phyloP scores from a whole-genome alignment of 345 rosid species.

The Citrus mangshanensis region DNA sequence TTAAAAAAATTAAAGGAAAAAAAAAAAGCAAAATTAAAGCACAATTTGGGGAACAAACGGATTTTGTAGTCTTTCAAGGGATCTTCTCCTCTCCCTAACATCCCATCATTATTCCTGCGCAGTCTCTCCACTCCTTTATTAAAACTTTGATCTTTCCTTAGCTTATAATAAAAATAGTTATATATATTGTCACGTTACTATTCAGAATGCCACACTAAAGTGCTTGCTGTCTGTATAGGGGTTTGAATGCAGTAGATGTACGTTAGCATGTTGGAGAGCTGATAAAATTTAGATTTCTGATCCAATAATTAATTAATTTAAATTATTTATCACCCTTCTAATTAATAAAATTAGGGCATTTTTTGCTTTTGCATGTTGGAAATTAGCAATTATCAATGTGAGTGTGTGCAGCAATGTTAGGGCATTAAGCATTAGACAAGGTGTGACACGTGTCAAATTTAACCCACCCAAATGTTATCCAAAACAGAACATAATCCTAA shows the following conservation, averaged over 20 bases:
- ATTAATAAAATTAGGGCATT: not conserved
- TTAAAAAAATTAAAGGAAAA: not conserved
- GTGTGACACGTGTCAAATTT: slow-evolving; percentile 13
- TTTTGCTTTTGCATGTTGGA: not conserved
- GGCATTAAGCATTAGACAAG: not conserved
- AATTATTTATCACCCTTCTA: not conserved
- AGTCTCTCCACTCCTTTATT: slow-evolving; percentile 10
- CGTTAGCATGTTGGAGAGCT: slow-evolving; percentile 1
- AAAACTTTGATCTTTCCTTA: slow-evolving; percentile 10
- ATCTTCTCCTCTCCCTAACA: slow-evolving; percentile 51
- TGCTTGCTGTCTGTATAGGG: slow-evolving; percentile 5
- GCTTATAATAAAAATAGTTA: not conserved
- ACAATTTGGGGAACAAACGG: slow-evolving; percentile 57
- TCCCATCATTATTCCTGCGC: slow-evolving; percentile 42
- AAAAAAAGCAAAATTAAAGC: slow-evolving; percentile 7
- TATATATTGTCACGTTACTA: not conserved
- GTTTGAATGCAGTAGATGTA: not conserved
- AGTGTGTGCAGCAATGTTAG: not conserved
- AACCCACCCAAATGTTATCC: slow-evolving; percentile 10
- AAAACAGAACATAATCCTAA: slow-evolving; percentile 2
- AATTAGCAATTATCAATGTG: not conserved
- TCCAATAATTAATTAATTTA: slow-evolving; percentile 1
- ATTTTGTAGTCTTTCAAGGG: slow-evolving; percentile 88
- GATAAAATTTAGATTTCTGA: slow-evolving; percentile 6
- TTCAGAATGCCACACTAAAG: not conserved